Base-by-base conservation (phyloP, 768 basidiomycete genomes). In the Botryobasidium botryosum region DNA sequence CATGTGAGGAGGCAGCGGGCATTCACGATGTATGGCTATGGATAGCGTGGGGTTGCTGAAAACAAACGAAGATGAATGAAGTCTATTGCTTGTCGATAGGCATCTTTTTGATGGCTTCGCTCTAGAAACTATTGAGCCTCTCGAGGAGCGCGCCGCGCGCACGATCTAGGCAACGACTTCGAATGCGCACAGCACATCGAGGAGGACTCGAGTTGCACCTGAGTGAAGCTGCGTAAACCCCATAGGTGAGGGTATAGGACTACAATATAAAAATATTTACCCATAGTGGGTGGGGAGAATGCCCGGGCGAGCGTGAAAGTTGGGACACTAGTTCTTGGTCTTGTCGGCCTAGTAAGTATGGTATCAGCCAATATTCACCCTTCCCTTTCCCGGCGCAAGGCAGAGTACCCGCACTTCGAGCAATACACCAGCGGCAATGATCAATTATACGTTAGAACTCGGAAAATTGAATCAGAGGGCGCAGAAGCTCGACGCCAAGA, bases 171-270 rank as follows among this genome's bases (percentile, higher is more conserved):
- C 77, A 44, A 81, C 74, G 45, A 87, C 85, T 65, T 84, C 84
- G 53, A 87, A 84, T 15, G 84, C 87, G 58, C 87, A 81, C 15
- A 85, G 91, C 6, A 94, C 84, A 68, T 87, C 90, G 62, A 94
- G 92, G 49, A 94, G 70, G 45, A 97, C 92, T 96, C 96, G 71
- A 83, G 96, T 59, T 86, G 74, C 80, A 91, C 87, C 63, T 91
- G 76, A 51, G 70, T 74, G 45, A 92, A 65, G 39, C 86, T 62
- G 55, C 55, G 56, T 52, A 35, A 17, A 15, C 24, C 13, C 15
- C 24, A 31, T 29, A 8, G 17, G 36, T 32, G 4, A 35, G 5
- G 32, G 12, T 5, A 39, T 29, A 15, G 18, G 7, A 32, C 18
- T 36, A 26, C 4, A 26, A 28, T 8, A 13, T n/a, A 18, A 17